A percentile compares a stretch with the other conserved stretches of the same genome.
Conservation (phyloP, 345 rosid species). For the Psidium friedrichsthalianum region DNA sequence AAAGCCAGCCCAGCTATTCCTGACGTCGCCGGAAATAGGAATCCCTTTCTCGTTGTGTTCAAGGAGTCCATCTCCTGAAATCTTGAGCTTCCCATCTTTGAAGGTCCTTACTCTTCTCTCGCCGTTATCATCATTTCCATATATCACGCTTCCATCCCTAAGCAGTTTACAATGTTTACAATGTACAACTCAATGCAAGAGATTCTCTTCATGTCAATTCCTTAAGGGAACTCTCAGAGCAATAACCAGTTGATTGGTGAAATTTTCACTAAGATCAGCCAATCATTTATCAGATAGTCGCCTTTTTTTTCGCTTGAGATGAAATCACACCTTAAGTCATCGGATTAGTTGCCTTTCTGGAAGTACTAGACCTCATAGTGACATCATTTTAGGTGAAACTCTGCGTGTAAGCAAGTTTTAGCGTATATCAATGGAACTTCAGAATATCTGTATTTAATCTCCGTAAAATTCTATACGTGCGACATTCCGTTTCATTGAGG, state of each 20-base stretch:
- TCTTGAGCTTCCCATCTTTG: conserved; percentile 60
- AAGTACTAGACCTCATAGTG: background rate
- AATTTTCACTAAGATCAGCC: background rate
- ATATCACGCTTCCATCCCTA: conserved; percentile 79
- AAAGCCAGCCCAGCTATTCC: conserved; percentile 81
- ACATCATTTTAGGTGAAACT: background rate
- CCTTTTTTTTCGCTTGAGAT: background rate
- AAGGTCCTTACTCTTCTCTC: conserved; percentile 62
- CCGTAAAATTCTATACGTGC: background rate
- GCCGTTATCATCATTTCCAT: conserved; percentile 54
- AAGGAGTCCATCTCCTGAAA: conserved; percentile 41
- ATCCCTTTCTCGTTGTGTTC: conserved; percentile 46
- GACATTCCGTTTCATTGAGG: background rate
- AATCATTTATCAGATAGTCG: background rate
- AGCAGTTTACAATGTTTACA: background rate
- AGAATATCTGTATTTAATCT: background rate
- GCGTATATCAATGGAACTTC: background rate
- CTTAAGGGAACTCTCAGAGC: background rate
- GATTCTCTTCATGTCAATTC: background rate
- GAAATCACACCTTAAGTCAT: background rate
- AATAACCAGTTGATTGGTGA: background rate
- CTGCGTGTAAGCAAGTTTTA: background rate
- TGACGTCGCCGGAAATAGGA: conserved; percentile 64
- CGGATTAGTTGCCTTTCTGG: background rate
- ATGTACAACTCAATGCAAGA: background rate